Evolutionary conservation across 306 rosid species (phyloP), one percentile per base, ranked within the genome.

Genomic region (Corylus avellana): DNA sequence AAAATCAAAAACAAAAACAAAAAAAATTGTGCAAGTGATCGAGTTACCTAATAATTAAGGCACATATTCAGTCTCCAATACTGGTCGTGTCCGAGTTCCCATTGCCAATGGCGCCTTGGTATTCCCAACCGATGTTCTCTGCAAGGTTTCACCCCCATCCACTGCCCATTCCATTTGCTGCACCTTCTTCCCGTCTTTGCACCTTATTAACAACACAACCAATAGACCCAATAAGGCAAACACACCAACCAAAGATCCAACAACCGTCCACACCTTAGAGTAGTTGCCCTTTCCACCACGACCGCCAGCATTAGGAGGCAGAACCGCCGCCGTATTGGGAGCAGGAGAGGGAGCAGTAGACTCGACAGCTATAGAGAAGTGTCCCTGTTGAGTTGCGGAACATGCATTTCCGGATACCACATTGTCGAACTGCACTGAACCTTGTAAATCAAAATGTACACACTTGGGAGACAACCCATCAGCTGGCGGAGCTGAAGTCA

Each of bases 291-390:
- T 73, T 61, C 83, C 58, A 18, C 64, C 47, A n/a, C 44, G 1
- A 16, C 35, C 53, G 49, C 47, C 37, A 69, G 3, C 27, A 75
- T 78, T 10, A 20, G 58, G 37, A 55, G 67, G 20, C 20, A 37
- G 48, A 14, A 78, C 77, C 75, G 80, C 77, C 75, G 50, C 81
- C 42, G 84, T 78, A 27, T 42, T 5, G 35, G 83, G 79, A 59
- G 67, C 54, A 8, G 47, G 73, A 22, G 87, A 73, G 16, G 86
- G 72, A 11, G 87, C 76, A 49, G 29, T 46, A 70, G 89, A 71
- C 69, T 86, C 89, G 62, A 76, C 83, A 74, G 81, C 91, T 50
- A 90, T 69, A 1, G 91, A 86, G 46, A 86, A 83, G 13, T 90
- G 94, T 14, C 94, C 94, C 75, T 88, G 87, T 79, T 86, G 72